These are phyloP conservation scores for Trichoderma virens DNA, from an alignment of 495 filamentous ascomycete species.

Conservation along the genomic window DNA sequence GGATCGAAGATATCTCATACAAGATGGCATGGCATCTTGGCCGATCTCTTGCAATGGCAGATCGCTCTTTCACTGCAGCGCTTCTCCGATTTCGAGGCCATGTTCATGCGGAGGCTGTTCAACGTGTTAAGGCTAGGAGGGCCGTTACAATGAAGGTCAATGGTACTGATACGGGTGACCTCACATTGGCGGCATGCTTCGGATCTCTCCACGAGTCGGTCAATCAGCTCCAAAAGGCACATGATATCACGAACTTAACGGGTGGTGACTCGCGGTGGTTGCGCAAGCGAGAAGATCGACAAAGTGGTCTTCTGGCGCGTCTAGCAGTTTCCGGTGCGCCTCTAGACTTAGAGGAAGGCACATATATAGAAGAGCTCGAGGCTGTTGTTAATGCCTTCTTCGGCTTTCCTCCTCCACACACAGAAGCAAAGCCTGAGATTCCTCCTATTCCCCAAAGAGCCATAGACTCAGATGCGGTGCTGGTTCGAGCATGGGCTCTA, in stretches of 20 bases:
- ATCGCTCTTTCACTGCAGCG: not conserved
- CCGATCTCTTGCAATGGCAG: not conserved
- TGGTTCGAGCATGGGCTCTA: not conserved
- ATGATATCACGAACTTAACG: too few relatives aligned
- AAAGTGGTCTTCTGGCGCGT: too few relatives aligned
- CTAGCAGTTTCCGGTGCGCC: too few relatives aligned
- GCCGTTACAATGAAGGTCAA: not conserved
- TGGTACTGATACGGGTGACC: too few relatives aligned
- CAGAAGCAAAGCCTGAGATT: not conserved
- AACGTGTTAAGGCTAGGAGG: not conserved
- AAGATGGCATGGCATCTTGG: not conserved
- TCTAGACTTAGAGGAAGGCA: too few relatives aligned
- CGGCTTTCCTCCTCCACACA: not conserved
- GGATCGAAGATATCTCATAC: not conserved
- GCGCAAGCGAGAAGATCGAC: too few relatives aligned
- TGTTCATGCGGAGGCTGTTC: too few relatives aligned
- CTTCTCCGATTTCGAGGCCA: not conserved
- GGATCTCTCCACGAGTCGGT: too few relatives aligned
- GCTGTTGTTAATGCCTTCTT: not conserved
- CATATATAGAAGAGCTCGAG: too few relatives aligned
- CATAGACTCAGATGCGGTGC: not conserved
- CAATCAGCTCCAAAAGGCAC: too few relatives aligned
- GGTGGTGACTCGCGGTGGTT: too few relatives aligned
- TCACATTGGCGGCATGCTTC: too few relatives aligned
- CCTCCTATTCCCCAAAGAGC: not conserved